phyloP scores from a whole-genome alignment of 1,284 basidiomycete genomes.

The Phaffia rhodozyma region DNA sequence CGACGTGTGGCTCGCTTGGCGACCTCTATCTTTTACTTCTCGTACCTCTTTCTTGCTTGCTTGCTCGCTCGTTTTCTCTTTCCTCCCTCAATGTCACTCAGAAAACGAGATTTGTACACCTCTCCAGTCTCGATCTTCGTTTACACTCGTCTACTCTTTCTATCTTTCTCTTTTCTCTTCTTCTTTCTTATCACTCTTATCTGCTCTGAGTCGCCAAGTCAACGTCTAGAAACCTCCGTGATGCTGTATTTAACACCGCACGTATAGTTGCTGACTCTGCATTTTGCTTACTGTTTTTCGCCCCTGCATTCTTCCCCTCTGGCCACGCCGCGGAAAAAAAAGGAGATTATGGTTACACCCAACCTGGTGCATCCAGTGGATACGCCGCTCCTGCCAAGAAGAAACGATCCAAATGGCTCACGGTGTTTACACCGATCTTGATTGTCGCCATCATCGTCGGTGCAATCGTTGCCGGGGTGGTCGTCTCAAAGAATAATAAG shows the following conservation, averaged over 20 bases:
- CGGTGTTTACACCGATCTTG: conserved; percentile 33
- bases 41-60: too few relatives aligned
- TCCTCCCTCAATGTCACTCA: too few relatives aligned
- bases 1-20: too few relatives aligned
- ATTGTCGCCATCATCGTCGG: conserved; percentile 54
- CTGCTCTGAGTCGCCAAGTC: too few relatives aligned
- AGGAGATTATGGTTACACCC: conserved; percentile 11
- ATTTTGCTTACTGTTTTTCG: neutral
- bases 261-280: too few relatives aligned
- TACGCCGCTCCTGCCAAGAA: conserved; percentile 29
- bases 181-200: too few relatives aligned
- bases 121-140: neutral
- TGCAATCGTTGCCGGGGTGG: conserved; percentile 64
- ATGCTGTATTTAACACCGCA: neutral
- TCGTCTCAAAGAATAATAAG: conserved; percentile 46
- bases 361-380: conserved; percentile 9
- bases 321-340: too few relatives aligned
- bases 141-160: neutral
- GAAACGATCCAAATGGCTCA: conserved; percentile 33
- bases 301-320: neutral
- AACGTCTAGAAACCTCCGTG: too few relatives aligned
- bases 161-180: neutral
- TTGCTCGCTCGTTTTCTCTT: too few relatives aligned
- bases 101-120: too few relatives aligned
- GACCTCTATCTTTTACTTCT: too few relatives aligned